Conservation (phyloP, 2,329 filamentous ascomycete genomes). For the Sporothrix pallida region DNA sequence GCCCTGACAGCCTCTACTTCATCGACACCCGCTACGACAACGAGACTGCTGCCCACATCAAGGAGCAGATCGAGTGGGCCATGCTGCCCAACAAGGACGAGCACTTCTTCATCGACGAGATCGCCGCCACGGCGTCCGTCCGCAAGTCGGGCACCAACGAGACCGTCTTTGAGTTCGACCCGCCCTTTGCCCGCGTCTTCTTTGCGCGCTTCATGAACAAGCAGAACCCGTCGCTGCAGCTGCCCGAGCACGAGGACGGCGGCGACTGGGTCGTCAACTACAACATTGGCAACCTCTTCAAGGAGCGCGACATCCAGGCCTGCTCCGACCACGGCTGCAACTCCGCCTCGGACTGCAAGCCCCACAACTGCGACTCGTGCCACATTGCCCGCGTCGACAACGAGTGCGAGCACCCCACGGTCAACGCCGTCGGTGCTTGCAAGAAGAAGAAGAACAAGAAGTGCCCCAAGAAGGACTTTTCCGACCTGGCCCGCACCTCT, state of each 20-base stretch:
- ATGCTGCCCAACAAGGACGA: constrained; percentile 17
- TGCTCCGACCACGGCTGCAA: constrained; percentile 15
- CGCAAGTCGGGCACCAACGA: constrained; percentile 4
- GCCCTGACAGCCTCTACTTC: constrained; percentile 22
- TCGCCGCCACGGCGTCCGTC: neutral
- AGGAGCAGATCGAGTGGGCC: constrained; percentile 30
- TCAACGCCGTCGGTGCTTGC: constrained; percentile 16
- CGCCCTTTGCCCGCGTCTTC: constrained; percentile 25
- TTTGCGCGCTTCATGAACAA: constrained; percentile 26
- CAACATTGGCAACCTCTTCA: constrained; percentile 10
- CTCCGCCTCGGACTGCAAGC: constrained; percentile 1
- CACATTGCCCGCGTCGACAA: constrained; percentile 8
- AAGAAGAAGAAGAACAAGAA: constrained; percentile 12
- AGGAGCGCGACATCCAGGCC: neutral
- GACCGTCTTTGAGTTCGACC: constrained; percentile 10
- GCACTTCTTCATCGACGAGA: constrained; percentile 10
- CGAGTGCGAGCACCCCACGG: constrained; percentile 19
- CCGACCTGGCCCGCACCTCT: neutral
- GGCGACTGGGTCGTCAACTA: constrained; percentile 22
- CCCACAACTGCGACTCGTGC: constrained; percentile 17
- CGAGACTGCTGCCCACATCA: constrained; percentile 22
- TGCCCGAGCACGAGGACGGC: constrained; percentile 21
- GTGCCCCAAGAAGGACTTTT: neutral
- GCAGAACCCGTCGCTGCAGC: constrained; percentile 14
- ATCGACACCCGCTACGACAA: constrained; percentile 22